Conservation (phyloP, 108 stramenopile genomes). For the Skeletonema potamos region DNA sequence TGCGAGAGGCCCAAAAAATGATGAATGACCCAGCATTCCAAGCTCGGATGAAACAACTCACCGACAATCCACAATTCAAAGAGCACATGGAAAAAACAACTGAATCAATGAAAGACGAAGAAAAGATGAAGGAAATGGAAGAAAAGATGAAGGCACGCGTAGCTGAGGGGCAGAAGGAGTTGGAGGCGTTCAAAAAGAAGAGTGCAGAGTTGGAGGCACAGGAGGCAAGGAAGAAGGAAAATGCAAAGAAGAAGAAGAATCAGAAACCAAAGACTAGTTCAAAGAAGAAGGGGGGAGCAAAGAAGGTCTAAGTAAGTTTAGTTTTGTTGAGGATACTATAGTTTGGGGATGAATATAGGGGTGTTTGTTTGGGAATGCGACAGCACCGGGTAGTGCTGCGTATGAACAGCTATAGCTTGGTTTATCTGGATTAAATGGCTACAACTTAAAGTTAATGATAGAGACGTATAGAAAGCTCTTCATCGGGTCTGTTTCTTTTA, state of each 20-base stretch:
- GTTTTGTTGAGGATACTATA: no score
- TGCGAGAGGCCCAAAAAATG: slow-evolving; percentile 85
- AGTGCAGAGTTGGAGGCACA: slow-evolving; percentile 33
- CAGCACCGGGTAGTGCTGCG: neutral
- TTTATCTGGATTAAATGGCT: neutral
- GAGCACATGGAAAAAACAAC: slow-evolving; percentile 60
- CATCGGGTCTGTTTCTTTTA: no score
- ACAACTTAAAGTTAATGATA: neutral
- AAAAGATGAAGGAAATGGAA: slow-evolving; percentile 79
- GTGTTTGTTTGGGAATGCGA: neutral
- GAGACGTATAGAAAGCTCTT: neutral
- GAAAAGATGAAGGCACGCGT: slow-evolving; percentile 59
- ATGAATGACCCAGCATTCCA: slow-evolving; percentile 85
- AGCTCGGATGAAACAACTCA: slow-evolving; percentile 81
- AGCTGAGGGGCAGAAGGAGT: slow-evolving; percentile 65
- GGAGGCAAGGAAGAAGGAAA: slow-evolving; percentile 17
- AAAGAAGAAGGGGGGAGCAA: slow-evolving; percentile 44
- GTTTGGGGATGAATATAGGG: neutral
- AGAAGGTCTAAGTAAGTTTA: slow-evolving; percentile 13
- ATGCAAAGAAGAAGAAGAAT: slow-evolving; percentile 37
- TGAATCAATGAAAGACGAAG: slow-evolving; percentile 71
- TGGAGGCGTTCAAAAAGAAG: slow-evolving; percentile 62
- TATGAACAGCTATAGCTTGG: neutral
- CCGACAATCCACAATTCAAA: slow-evolving; percentile 63
- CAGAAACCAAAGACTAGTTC: slow-evolving; percentile 42